Base-by-base conservation (phyloP, 176 grass and related monocot species). In the Cocos nucifera region DNA sequence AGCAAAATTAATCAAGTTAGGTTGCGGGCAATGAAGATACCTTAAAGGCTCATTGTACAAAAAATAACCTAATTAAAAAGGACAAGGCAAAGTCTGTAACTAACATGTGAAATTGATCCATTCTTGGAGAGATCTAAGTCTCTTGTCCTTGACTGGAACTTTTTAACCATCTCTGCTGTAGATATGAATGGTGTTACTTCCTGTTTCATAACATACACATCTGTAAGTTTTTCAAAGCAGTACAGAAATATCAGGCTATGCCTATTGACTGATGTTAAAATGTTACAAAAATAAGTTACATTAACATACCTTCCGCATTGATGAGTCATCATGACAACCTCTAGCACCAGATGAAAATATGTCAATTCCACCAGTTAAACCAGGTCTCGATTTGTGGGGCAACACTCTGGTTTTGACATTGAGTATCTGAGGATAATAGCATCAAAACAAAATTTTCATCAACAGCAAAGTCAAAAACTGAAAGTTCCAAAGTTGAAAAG, bases 141-240 rank as follows among this genome's bases (percentile, higher is more conserved):
- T 82, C 93, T 92, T 48, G 88, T 98, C 59, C 88, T 77, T 32
- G 87, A 89, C 50, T 92, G 84, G 12, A 98, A 98, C 77, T 80
- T 82, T 49, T 98, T 98, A 51, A 98, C 67, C 73, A 92, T 70
- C 77, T 92, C 88, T 4, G 93, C 93, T 44, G 88, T 71, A 4
- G 93, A 98, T 56, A 92, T 58, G 71, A 92, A 98, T 22, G 73
- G 69, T 21, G 53, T 53, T 35, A 60, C 70, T 69, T 76, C 83
- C 85, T 88, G 67, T 60, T 69, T 64, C 69, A 56, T 17, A 9
- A 51, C 30, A 59, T 19, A 76, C 35, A 44, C 57, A 15, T 18
- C 48, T 24, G 28, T 73, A 15, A 25, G 49, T 17, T 49, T 77
- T 44, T 44, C 35, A 44, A 44, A 12, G 1, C 35, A 39, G 35